Evolutionary conservation across 257 asterid species (phyloP), one percentile per base, ranked within the genome.

Genomic region (Solanum tarapatanum): DNA sequence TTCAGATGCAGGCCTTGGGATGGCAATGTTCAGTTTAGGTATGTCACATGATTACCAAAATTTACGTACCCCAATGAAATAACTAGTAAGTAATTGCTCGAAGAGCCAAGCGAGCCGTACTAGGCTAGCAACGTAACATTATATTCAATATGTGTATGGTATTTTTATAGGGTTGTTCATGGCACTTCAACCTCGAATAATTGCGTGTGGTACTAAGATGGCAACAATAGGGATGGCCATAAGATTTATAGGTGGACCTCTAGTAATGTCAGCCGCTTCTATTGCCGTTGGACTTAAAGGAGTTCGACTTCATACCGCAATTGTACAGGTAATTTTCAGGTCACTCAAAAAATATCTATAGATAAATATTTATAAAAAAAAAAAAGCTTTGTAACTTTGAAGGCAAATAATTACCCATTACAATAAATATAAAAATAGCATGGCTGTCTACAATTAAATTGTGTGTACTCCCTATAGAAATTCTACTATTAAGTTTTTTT

Each of bases 1-100:
- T 16, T 94, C 98, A 13, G 97, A 95, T 84, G 95, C 97, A 19
- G 98, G 98, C 10, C 95, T 95, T 75, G 98, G 98, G 32, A 94
- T 94, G 98, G 96, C 43, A 85, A 93, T 94, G 97, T 94, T 94
- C 90, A 93, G 97, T 87, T 89, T 94, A 82, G 98, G 98, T 92
- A 91, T 26, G 85, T 66, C 48, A 41, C 68, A 24, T 28, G 4
- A 8, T 37, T 36, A 8, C 13, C 24, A 76, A 48, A 28, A 24
- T 48, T 21, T 74, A 74, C n/a, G 39, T 36, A 36, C 39, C 48
- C 1, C 51, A 10, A 36, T 14, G 7, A 7, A 37, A 23, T 17
- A 36, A 75, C 11, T 75, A 24, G 8, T 68, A 39, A 39, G 45
- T 39, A 39, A 9, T 39, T 39, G 3, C 6, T 55, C 0, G n/a